Evolutionary conservation across 768 basidiomycete species (phyloP).

Genomic region (Suillus variegatus): DNA sequence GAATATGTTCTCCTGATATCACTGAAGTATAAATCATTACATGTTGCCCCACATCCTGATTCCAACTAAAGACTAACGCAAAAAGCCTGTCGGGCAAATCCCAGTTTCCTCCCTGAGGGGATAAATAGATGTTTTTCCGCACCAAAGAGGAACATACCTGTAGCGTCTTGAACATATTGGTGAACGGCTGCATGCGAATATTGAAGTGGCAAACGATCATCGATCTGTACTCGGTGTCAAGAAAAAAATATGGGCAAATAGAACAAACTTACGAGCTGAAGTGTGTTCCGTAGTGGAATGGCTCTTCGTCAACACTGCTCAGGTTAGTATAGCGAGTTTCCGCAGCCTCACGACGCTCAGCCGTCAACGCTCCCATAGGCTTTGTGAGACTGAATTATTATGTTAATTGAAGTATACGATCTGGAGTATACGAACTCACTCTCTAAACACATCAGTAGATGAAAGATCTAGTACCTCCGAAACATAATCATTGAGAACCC

Average conservation of each 20-base stretch:
- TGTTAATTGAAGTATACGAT: neutral
- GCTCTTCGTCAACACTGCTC: constrained; percentile 78
- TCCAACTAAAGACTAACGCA: constrained; percentile 42
- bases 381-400: constrained; percentile 60
- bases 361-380: constrained; percentile 90
- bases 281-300: constrained; percentile 94
- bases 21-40: constrained; percentile 35
- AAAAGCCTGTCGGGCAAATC: constrained; percentile 90
- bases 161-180: constrained; percentile 92
- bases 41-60: neutral
- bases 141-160: constrained; percentile 40
- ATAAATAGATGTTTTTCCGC: neutral
- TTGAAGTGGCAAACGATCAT: constrained; percentile 97
- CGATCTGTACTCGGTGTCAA: constrained; percentile 39
- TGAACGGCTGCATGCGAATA: constrained; percentile 87
- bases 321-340: constrained; percentile 72
- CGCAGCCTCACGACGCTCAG: constrained; percentile 74
- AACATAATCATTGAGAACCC: constrained; percentile 86
- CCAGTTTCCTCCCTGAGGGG: constrained; percentile 83
- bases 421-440: constrained; percentile 47
- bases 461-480: constrained; percentile 69
- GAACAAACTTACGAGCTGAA: constrained; percentile 63
- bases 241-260: neutral
- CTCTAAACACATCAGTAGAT: constrained; percentile 63
- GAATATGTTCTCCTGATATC: constrained; percentile 80